Percentiles rank a stretch among this genome's conserved stretches.
Conservation (phyloP, 2,329 filamentous ascomycete species). For the Hypoxylon sp. region DNA sequence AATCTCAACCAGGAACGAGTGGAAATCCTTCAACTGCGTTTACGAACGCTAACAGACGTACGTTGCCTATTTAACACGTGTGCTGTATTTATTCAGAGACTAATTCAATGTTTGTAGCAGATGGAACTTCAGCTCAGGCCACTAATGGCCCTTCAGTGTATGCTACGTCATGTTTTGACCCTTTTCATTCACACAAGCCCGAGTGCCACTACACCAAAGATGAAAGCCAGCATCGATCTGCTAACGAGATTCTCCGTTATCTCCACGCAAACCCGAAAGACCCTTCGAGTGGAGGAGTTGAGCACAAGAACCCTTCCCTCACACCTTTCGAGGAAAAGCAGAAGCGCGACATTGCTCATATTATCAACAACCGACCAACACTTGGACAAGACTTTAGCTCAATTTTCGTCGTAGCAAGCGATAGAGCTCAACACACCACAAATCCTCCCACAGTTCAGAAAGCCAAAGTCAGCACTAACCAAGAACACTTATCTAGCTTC, state of each 20-base stretch:
- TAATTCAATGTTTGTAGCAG: constrained; percentile 39
- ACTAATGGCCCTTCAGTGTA: constrained; percentile 64
- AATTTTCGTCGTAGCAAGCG: constrained; percentile 2
- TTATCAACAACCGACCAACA: constrained; percentile 55
- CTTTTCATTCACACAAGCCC: constrained; percentile 20
- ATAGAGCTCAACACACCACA: neutral
- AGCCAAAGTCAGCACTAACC: constrained; percentile 55
- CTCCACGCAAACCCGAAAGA: constrained; percentile 7
- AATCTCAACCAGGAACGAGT: constrained; percentile 42
- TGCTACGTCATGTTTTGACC: constrained; percentile 52
- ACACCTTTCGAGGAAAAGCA: constrained; percentile 60
- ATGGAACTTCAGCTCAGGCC: constrained; percentile 47
- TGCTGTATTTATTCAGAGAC: constrained; percentile 32
- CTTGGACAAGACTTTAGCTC: constrained; percentile 19
- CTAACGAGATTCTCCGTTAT: constrained; percentile 10
- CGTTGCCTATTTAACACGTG: constrained; percentile 18
- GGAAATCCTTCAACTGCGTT: constrained; percentile 34
- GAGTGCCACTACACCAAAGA: constrained; percentile 25
- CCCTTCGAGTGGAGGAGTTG: constrained; percentile 53
- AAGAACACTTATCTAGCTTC: constrained; percentile 62
- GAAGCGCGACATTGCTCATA: constrained; percentile 55
- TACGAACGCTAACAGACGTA: constrained; percentile 42
- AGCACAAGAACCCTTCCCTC: constrained; percentile 28
- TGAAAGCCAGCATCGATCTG: constrained; percentile 8
- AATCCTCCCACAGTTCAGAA: constrained; percentile 18